These are phyloP conservation scores for Botrytis elliptica DNA, from an alignment of 2,329 filamentous ascomycete species.

Conservation along the genomic window DNA sequence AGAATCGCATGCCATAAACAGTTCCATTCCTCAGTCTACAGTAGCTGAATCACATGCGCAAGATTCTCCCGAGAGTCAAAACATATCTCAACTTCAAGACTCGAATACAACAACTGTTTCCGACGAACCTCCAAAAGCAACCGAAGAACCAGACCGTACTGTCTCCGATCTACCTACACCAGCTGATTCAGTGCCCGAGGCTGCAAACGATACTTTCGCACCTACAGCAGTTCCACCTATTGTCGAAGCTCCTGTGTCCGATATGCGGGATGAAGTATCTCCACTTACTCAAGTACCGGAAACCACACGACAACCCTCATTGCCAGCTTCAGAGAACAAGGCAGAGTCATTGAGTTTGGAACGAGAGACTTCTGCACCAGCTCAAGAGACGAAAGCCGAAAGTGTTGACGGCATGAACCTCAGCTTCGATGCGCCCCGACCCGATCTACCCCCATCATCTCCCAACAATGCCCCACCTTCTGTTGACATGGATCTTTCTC, in stretches of 20 bases:
- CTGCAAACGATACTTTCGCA: slow-evolving; percentile 30
- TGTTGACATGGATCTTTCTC: slow-evolving; percentile 10
- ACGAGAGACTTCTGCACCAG: neutral
- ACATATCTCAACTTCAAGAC: slow-evolving; percentile 14
- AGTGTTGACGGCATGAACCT: slow-evolving; percentile 16
- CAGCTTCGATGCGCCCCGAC: slow-evolving; percentile 16
- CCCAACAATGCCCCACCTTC: slow-evolving; percentile 18
- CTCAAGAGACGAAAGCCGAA: slow-evolving; percentile 1
- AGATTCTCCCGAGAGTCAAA: slow-evolving; percentile 13
- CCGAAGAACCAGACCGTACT: slow-evolving; percentile 3
- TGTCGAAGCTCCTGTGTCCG: slow-evolving; percentile 38
- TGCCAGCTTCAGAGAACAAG: slow-evolving; percentile 14
- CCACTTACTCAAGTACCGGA: slow-evolving; percentile 21
- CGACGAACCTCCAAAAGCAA: neutral
- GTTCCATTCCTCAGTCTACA: neutral
- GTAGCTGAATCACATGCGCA: slow-evolving; percentile 15
- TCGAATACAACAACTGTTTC: slow-evolving; percentile 27
- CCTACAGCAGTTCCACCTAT: slow-evolving; percentile 36
- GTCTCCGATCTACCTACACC: slow-evolving; percentile 23
- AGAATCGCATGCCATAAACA: neutral
- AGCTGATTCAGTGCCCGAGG: slow-evolving; percentile 29
- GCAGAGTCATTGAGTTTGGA: neutral
- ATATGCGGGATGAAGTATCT: slow-evolving; percentile 33
- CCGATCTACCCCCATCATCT: slow-evolving; percentile 17
- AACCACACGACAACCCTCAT: neutral